These are phyloP conservation scores for Mycena floridula DNA, from an alignment of 768 basidiomycete species.

Conservation along the genomic window DNA sequence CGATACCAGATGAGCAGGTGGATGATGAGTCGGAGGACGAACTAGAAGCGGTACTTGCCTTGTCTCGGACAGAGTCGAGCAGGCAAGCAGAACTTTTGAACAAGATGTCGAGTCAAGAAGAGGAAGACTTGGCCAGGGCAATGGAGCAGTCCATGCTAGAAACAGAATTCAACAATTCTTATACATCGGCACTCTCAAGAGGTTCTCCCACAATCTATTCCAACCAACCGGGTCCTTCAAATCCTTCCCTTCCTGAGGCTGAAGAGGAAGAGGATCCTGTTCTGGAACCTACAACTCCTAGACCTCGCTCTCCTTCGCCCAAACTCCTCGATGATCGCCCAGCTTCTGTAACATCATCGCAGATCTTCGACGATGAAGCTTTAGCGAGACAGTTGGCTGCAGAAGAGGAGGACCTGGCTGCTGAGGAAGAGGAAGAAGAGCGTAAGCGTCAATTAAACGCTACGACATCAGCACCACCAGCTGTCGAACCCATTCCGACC, in stretches of 20 bases:
- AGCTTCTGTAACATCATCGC: not conserved
- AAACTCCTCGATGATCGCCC: not conserved
- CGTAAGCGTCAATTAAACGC: not conserved
- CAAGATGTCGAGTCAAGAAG: constrained; percentile 41
- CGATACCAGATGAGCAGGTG: constrained; percentile 11
- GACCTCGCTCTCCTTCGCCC: not conserved
- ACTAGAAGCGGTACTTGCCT: constrained; percentile 37
- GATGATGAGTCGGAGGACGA: constrained; percentile 30
- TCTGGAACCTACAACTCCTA: no score
- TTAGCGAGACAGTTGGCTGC: constrained; percentile 17
- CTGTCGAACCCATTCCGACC: not conserved
- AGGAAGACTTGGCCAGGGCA: constrained; percentile 61
- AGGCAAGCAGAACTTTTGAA: constrained; percentile 10
- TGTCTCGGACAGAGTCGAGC: constrained; percentile 42
- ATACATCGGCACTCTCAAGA: constrained; percentile 8
- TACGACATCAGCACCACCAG: not conserved
- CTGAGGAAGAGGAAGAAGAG: constrained; percentile 6
- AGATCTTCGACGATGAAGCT: constrained; percentile 19
- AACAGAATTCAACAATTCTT: constrained; percentile 7
- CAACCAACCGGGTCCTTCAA: constrained; percentile 18
- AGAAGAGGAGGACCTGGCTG: constrained; percentile 11
- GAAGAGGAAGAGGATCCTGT: not conserved
- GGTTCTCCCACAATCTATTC: constrained; percentile 5
- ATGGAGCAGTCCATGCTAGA: constrained; percentile 43
- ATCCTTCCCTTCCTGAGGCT: not conserved